Base-by-base conservation (phyloP, 306 rosid species). In the Casuarina glauca region DNA sequence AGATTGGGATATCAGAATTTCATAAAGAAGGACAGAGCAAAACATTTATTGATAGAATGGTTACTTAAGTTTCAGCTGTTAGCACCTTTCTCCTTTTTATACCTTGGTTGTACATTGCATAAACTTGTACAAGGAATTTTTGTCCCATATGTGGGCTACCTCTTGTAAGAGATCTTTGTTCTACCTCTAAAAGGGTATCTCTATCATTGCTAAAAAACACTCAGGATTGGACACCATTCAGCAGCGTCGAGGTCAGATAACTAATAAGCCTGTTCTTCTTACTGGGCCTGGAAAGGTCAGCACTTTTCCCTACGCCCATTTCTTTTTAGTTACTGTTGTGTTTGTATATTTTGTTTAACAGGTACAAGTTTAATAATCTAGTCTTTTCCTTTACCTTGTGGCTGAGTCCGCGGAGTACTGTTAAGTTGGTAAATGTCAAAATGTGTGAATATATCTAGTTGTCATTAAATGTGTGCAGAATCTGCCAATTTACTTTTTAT, bases 211-310 rank as follows among this genome's bases (percentile, higher is more conserved):
- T 0, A 0, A 58, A 49, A 20, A 67, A 72, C 39, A 54, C 72
- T 46, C 82, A 95, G 98, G 98, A 70, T 62, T 95, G 80, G 93
- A 88, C 83, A 86, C 88, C 69, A 92, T 95, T 84, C 95, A 92
- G 87, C 93, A 87, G 78, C 97, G 97, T 67, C 90, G 98, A 72
- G 90, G 97, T 75, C 92, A 79, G 87, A 86, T 77, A 68, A 90
- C 95, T 20, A 90, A 89, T 67, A 95, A 92, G 79, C 97, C 97
- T 43, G 69, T 88, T 74, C 98, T 95, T 73, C 97, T 95, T 49
- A 84, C 87, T 1, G 97, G 97, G 36, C 98, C 95, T 13, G 97
- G 98, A 66, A 95, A 95, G 97, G 98, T 91, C 71, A 68, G 82
- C 36, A 78, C 61, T 74, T 44, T 35, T 64, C 35, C 69, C 58